A percentile compares a stretch with the other conserved stretches of the same genome.
These are phyloP conservation scores for Kazachstania martiniae DNA, from an alignment of 805 yeast genomes.

Conservation along the genomic window DNA sequence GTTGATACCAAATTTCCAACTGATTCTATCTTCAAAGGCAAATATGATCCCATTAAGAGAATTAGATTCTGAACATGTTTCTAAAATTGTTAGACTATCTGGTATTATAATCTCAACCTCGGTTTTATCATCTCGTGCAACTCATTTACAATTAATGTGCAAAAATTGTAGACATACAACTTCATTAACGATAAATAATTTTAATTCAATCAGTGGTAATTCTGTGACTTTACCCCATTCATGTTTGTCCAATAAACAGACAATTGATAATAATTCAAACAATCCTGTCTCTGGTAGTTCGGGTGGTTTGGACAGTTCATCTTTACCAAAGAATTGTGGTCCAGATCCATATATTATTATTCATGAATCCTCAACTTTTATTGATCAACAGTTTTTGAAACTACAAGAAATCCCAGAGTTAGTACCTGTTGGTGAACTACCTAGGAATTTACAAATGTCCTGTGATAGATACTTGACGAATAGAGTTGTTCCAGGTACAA, in stretches of 20 bases:
- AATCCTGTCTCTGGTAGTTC: conserved; percentile 6
- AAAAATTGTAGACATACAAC: conserved; percentile 77
- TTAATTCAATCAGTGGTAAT: conserved; percentile 25
- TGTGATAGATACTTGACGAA: conserved; percentile 87
- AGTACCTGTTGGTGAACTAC: conserved; percentile 99
- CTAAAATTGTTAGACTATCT: conserved; percentile 80
- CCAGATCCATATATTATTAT: conserved; percentile 86
- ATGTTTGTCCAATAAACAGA: conserved; percentile 21
- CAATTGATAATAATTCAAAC: conserved; percentile 1
- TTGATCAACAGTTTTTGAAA: conserved; percentile 90
- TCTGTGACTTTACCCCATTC: conserved; percentile 25
- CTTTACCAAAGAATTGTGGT: conserved; percentile 46
- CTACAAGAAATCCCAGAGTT: conserved; percentile 96
- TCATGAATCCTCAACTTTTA: conserved; percentile 87
- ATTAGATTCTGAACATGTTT: conserved; percentile 75
- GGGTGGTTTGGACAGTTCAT: conserved; percentile 2
- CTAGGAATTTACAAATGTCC: conserved; percentile 79
- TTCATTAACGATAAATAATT: conserved; percentile 35
- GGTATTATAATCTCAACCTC: conserved; percentile 92
- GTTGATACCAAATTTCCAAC: conserved; percentile 66
- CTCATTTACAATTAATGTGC: conserved; percentile 74
- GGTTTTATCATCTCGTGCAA: conserved; percentile 79
- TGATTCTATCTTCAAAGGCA: conserved; percentile 64
- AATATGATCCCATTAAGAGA: conserved; percentile 66
- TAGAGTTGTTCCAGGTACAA: conserved; percentile 86